Base-by-base conservation (phyloP, 202 grass and related monocot genomes). In the Alloteropsis angusta region DNA sequence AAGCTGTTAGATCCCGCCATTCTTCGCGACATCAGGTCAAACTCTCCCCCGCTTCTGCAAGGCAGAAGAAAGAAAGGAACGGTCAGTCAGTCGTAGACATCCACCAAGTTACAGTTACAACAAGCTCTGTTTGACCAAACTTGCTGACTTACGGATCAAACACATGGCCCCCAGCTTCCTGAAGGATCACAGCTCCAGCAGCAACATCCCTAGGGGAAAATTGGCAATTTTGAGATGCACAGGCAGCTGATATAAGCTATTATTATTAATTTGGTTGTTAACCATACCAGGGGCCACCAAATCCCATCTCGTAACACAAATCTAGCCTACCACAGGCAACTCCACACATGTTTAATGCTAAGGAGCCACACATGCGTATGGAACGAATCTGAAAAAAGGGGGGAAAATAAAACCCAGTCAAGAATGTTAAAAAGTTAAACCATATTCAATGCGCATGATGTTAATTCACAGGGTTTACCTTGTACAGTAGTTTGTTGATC, bases 301-400 rank as follows among this genome's bases (percentile, higher is more conserved):
- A 99, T 71, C 96, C 96, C 14, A 93, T 91, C 72, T 96, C 96
- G 21, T 99, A 99, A 75, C 96, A 95, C 63, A 99, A 78, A 92
- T 99, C 96, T 60, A 99, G 88, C 77, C 92, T 89, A 68, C 96
- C 96, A 25, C 92, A 99, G 32, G 96, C 96, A 61, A 99, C 62
- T 68, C 96, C 96, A 57, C 96, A 99, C 82, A 99, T 75, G 81
- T 89, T 93, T 86, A 96, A 76, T 5, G 96, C 96, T 72, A 99
- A 85, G 1, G 96, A 95, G 49, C 92, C 96, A 52, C 96, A 95
- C 96, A 99, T 99, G 21, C 92, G 82, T 76, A 99, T 85, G 72
- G 96, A 99, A 75, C 96, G 92, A 73, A 96, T 82, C 96, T 99
- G 90, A 19, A 81, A 80, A 76, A 52, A 5, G n/a, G 54, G 43